Base-by-base conservation (phyloP, 176 grass and related monocot species). In the Leersia perrieri region DNA sequence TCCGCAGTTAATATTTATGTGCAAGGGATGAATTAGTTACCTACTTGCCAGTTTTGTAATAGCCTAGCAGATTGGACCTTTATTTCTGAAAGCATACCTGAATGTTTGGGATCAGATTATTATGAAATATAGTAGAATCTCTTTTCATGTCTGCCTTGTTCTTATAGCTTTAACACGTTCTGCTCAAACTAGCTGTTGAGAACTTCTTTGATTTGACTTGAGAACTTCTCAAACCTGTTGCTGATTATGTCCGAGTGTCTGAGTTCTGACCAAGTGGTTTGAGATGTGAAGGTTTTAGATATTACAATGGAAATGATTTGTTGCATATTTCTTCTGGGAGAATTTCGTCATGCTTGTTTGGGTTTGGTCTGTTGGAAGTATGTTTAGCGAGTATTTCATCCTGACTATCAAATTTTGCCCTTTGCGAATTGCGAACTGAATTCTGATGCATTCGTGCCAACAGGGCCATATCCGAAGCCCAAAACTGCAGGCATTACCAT, bases 101-200 rank as follows among this genome's bases (percentile, higher is more conserved):
- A 66, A 23, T 68, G 5, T 58, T 34, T 67, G 72, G 8, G 7
- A 58, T 58, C 26, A 80, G 26, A 34, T 80, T 18, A 13, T 70
- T 18, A 13, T 70, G 70, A 75, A 80, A 89, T 84, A 89, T 84
- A 80, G 81, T 76, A 63, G 39, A 51, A 80, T 45, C 31, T 88
- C 49, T 29, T 74, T 45, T 74, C 47, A 25, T 32, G 5, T 11
- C 14, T 5, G 27, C 36, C 12, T 25, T 31, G 0, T 15, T 70
- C 5, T 40, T 73, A 11, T 49, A 9, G 20, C 44, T 16, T 76
- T 29, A 33, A 1, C 9, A 10, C 1, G 9, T 16, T 63, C 33
- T 18, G 15, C 62, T 8, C 25, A 67, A 75, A 2, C 63, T 68
- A 68, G 23, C 10, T 55, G 7, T 29, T 66, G 20, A 66, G 23